A percentile compares a stretch with the other conserved stretches of the same genome.
phyloP scores from a whole-genome alignment of 2,329 filamentous ascomycete genomes.

The Clarireedia hainanense region DNA sequence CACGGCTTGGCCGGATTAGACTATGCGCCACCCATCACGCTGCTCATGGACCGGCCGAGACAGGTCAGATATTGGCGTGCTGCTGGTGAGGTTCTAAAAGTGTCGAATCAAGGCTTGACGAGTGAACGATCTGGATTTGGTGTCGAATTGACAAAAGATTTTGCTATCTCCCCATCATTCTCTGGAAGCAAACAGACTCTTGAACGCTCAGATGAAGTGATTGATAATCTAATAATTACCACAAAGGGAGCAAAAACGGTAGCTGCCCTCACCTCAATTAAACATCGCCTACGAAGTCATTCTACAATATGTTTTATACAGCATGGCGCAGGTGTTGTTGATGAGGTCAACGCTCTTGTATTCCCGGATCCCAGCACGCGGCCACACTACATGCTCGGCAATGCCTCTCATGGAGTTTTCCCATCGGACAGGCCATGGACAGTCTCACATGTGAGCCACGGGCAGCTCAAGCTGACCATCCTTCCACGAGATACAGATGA shows the following conservation, averaged over 20 bases:
- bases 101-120: conserved; percentile 37
- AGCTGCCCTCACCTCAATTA: conserved; percentile 49
- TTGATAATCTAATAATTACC: conserved; percentile 65
- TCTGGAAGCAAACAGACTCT: conserved; percentile 10
- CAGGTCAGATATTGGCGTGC: conserved; percentile 39
- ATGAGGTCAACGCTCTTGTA: conserved; percentile 62
- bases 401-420: conserved; percentile 31
- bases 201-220: conserved; percentile 33
- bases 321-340: conserved; percentile 77
- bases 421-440: conserved; percentile 34
- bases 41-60: conserved; percentile 48
- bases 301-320: conserved; percentile 72
- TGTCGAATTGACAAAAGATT: conserved; percentile 21
- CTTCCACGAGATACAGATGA: conserved; percentile 1
- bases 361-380: conserved; percentile 59
- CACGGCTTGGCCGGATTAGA: conserved; percentile 52
- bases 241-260: conserved; percentile 53
- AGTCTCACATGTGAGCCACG: conserved; percentile 31
- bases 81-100: conserved; percentile 36
- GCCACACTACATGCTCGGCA: conserved; percentile 60
- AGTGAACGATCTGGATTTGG: conserved; percentile 29
- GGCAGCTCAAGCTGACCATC: conserved; percentile 31
- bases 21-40: conserved; percentile 53
- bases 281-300: conserved; percentile 55
- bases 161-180: conserved; percentile 21